A percentile compares a stretch with the other conserved stretches of the same genome.
phyloP scores from a whole-genome alignment of 208 protist genomes.

The Acanthamoeba royreba region DNA sequence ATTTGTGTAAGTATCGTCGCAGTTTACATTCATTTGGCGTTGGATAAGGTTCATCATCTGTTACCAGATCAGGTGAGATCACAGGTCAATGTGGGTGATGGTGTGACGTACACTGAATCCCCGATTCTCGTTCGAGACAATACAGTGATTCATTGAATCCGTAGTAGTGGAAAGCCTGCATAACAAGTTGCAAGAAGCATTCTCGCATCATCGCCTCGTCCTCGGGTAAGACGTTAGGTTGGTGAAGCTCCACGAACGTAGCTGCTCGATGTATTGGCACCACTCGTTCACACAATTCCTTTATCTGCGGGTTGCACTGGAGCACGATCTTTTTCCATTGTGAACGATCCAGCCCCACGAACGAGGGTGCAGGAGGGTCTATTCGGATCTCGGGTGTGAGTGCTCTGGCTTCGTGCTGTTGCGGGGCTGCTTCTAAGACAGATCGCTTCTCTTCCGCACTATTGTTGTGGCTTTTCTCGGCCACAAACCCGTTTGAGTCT shows the following conservation, averaged over 20 bases:
- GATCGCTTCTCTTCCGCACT: too few species aligned
- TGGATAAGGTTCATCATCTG: background rate
- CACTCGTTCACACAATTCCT: background rate
- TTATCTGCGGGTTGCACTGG: background rate
- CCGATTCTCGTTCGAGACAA: background rate
- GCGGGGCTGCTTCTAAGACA: too few species aligned
- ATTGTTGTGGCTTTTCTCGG: too few species aligned
- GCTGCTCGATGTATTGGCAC: background rate
- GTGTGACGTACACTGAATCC: background rate
- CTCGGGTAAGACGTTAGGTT: background rate
- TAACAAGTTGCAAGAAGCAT: background rate
- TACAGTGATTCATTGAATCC: background rate
- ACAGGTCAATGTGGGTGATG: background rate
- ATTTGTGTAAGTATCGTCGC: background rate
- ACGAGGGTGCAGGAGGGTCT: too few species aligned
- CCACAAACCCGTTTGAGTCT: too few species aligned
- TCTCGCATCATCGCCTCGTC: background rate
- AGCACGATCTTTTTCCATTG: slow-evolving; percentile 22
- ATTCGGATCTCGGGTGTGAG: background rate
- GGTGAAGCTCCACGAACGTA: background rate
- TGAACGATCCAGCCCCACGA: background rate
- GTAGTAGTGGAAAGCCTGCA: background rate
- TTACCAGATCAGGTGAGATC: background rate
- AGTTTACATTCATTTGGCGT: background rate
- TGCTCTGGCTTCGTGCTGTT: background rate